These are phyloP conservation scores for Calonectria hawksworthii DNA, from an alignment of 2,329 filamentous ascomycete genomes.

Conservation along the genomic window DNA sequence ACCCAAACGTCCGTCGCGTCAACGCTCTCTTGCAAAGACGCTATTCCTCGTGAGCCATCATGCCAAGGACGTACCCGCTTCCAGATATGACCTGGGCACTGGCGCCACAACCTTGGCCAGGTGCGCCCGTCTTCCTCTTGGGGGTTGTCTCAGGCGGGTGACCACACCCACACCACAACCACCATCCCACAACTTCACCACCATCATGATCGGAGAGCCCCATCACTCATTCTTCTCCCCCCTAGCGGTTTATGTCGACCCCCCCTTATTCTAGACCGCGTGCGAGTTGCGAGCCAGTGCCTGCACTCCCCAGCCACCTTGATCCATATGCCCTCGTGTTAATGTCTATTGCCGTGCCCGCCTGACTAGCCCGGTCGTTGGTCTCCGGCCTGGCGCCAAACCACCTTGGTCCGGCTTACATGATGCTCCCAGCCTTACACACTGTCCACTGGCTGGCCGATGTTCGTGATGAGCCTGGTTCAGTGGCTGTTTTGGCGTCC, in stretches of 20 bases:
- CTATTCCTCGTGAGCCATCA: not conserved
- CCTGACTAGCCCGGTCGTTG: conserved; percentile 23
- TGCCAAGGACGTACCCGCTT: conserved; percentile 5
- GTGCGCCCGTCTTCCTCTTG: conserved; percentile 36
- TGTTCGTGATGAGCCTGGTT: not conserved
- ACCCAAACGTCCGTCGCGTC: not conserved
- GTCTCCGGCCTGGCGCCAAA: conserved; percentile 1
- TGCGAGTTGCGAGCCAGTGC: conserved; percentile 18
- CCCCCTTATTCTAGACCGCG: conserved; percentile 31
- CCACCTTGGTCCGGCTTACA: conserved; percentile 18
- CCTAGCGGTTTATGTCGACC: conserved; percentile 26
- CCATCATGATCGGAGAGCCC: conserved; percentile 36
- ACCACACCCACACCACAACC: conserved; percentile 41
- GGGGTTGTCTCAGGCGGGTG: conserved; percentile 46
- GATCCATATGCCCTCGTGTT: conserved; percentile 29
- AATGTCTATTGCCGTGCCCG: conserved; percentile 37
- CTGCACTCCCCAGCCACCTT: conserved; percentile 27
- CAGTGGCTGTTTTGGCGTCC: conserved; percentile 40
- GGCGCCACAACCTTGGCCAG: conserved; percentile 35
- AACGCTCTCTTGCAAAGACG: not conserved
- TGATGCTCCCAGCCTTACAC: conserved; percentile 6
- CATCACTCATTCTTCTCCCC: conserved; percentile 37
- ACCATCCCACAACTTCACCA: conserved; percentile 29
- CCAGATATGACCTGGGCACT: conserved; percentile 26
- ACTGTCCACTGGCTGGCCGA: conserved; percentile 9